Base-by-base conservation (phyloP, 106 monocot genomes). In the Hemerocallis citrina region DNA sequence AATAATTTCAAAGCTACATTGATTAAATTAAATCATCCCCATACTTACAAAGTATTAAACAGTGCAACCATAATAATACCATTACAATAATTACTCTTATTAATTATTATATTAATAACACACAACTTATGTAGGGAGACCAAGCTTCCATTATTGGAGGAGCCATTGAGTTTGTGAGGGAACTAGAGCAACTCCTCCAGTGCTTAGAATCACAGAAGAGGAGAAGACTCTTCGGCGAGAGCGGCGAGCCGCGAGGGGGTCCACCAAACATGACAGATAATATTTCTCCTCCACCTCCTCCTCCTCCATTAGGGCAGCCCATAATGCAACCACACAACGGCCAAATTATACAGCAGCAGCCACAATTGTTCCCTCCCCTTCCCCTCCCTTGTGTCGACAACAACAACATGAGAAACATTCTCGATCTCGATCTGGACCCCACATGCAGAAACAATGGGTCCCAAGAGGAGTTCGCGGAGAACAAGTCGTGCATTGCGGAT, bases 81-180 rank as follows among this genome's bases (percentile, higher is more conserved):
- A n/a, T n/a, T n/a, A n/a, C n/a, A n/a, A n/a, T n/a, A n/a, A 4
- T 13, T 42, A 4, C 42, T 13, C 42, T 5, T 13, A 42, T n/a
- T 3, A 45, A 20, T 0, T 47, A 21, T 5, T 47, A 20, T 47
- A 4, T 5, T 25, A 7, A 14, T 50, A 10, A 23, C 16, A 6
- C 1, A 23, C 22, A 25, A 11, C 31, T 59, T 16, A 14, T 56
- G 44, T 47, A 92, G 92, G 92, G 92, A 77, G 92, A 92, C 57
- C 92, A 92, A 73, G 92, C 92, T 38, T 92, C 92, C 7, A 88
- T 92, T 5, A 83, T 93, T 5, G 89, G 89, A 5, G 93, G 93
- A 10, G 93, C 93, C 13, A 89, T 93, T 1, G 89, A 89, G 38
- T 93, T 93, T 45, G 85, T 93, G 9, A 70, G 82, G 45, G 93